Conservation (phyloP, 108 stramenopile species). For the Conticribra guillardii region DNA sequence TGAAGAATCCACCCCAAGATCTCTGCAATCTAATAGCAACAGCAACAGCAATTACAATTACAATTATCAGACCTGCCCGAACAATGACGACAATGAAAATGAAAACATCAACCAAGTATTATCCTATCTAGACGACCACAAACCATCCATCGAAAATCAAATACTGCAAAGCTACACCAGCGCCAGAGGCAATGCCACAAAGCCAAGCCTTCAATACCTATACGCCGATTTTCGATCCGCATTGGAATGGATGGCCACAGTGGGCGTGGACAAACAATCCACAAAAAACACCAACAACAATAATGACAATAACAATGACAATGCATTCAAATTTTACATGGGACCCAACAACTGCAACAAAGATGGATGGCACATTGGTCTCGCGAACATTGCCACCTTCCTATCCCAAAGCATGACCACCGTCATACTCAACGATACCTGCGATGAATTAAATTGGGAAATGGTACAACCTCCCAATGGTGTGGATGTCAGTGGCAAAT, state of each 20-base stretch:
- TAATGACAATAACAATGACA: too few species aligned
- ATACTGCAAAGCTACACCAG: conserved; percentile 12
- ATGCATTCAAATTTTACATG: conserved; percentile 14
- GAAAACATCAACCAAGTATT: conserved; percentile 19
- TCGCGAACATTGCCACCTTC: conserved; percentile 31
- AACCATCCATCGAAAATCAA: conserved; percentile 7
- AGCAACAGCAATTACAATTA: background rate
- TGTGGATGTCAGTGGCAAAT: background rate
- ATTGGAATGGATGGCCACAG: conserved; percentile 27
- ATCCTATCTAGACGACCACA: conserved; percentile 8
- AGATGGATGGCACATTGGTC: conserved; percentile 22
- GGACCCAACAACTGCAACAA: conserved; percentile 24
- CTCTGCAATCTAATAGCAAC: too few species aligned
- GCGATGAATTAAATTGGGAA: conserved; percentile 42
- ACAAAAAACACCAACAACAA: too few species aligned
- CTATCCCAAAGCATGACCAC: conserved; percentile 23
- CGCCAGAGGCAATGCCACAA: background rate
- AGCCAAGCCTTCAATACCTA: conserved; percentile 3
- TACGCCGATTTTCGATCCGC: conserved; percentile 19
- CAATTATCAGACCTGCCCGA: background rate
- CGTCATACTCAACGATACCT: conserved; percentile 22
- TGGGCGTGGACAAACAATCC: conserved; percentile 5
- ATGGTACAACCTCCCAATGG: background rate
- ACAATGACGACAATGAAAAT: background rate
- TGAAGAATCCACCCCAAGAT: too few species aligned